These are phyloP conservation scores for Pyrenula aspistea DNA, from an alignment of 495 filamentous ascomycete species.

Conservation along the genomic window DNA sequence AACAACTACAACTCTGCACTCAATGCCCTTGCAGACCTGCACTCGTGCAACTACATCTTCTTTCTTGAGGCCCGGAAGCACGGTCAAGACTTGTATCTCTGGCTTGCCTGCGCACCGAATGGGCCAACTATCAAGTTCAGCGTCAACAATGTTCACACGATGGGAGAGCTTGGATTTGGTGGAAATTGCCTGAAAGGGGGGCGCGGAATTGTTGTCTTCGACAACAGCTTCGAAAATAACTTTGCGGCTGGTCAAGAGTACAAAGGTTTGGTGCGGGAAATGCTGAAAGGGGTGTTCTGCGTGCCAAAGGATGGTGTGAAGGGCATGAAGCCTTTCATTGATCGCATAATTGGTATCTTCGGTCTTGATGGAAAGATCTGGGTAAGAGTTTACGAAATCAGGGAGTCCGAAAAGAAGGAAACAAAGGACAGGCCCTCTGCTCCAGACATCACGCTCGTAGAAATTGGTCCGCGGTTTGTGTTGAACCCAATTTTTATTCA, in stretches of 20 bases:
- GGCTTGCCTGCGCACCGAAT: conserved; percentile 90
- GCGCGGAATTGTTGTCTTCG: conserved; percentile 89
- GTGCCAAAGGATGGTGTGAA: conserved; percentile 72
- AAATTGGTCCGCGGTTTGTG: conserved; percentile 92
- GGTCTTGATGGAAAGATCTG: conserved; percentile 92
- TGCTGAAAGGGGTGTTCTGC: conserved; percentile 84
- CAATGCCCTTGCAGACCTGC: conserved; percentile 92
- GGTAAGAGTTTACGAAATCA: conserved; percentile 89
- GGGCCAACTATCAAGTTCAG: conserved; percentile 78
- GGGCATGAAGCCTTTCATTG: conserved; percentile 89
- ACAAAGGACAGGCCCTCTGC: conserved; percentile 30
- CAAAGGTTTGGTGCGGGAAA: conserved; percentile 43
- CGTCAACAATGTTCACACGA: conserved; percentile 65
- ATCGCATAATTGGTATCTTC: conserved; percentile 89
- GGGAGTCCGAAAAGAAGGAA: conserved; percentile 58
- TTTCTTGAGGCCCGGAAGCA: conserved; percentile 92
- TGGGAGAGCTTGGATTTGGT: conserved; percentile 91
- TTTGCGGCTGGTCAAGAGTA: conserved; percentile 33
- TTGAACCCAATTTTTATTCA: conserved; percentile 92
- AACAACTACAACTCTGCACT: conserved; percentile 64
- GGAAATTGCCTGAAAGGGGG: conserved; percentile 95
- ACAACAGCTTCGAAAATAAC: conserved; percentile 63
- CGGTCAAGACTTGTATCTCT: conserved; percentile 84
- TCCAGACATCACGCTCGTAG: conserved; percentile 71
- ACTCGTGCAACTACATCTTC: conserved; percentile 96